Conservation (phyloP, 208 protist genomes). For the Porcisia deanei region DNA sequence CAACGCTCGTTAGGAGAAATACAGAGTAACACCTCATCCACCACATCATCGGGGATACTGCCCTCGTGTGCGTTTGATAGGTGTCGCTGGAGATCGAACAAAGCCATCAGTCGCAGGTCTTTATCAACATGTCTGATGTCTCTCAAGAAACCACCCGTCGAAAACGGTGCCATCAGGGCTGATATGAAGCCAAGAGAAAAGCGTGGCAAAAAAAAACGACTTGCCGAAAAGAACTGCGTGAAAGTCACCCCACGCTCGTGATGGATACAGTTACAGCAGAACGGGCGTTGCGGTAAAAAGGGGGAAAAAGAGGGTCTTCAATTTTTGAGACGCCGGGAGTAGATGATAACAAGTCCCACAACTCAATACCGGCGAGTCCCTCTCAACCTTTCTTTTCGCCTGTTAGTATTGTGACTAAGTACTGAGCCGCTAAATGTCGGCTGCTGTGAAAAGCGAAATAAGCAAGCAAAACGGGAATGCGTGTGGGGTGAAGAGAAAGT, state of each 20-base stretch:
- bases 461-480: background rate
- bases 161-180: conserved; percentile 25
- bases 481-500: background rate
- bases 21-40: conserved; percentile 42
- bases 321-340: background rate
- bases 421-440: background rate
- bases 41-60: conserved; percentile 19
- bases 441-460: background rate
- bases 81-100: conserved; percentile 64
- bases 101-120: conserved; percentile 66
- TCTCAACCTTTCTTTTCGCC: too few relatives aligned
- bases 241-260: background rate
- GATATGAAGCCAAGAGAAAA: background rate
- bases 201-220: background rate
- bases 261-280: background rate
- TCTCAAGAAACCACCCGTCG: conserved; percentile 34
- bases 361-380: too few relatives aligned
- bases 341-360: background rate
- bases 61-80: conserved; percentile 17
- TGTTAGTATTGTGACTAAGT: too few relatives aligned
- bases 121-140: conserved; percentile 66
- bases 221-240: background rate
- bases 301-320: background rate
- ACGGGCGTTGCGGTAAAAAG: background rate
- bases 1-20: conserved; percentile 42